phyloP scores from a whole-genome alignment of 768 basidiomycete genomes.

The Trametes sanguinea region DNA sequence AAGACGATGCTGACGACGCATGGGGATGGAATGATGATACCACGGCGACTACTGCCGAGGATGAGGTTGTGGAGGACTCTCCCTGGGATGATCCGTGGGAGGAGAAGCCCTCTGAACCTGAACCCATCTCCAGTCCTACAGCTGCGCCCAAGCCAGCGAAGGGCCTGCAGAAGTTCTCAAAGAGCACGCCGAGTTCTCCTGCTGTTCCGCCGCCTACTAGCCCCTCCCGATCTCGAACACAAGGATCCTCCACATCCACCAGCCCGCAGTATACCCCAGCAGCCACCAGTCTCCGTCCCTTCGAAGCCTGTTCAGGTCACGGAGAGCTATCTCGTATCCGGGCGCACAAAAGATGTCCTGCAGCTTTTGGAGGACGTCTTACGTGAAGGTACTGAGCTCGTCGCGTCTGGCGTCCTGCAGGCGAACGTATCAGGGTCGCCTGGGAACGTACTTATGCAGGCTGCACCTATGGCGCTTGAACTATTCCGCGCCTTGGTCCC shows the following conservation, averaged over 20 bases:
- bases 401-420: constrained; percentile 55
- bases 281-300: constrained; percentile 3
- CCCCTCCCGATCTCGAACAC: constrained; percentile 5
- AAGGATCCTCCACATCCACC: constrained; percentile 22
- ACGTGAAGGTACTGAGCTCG: constrained; percentile 66
- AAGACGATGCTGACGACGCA: constrained; percentile 39
- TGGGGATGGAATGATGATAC: constrained; percentile 79
- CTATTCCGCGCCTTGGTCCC: constrained; percentile 81
- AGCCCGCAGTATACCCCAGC: constrained; percentile 19
- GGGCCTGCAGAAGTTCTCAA: constrained; percentile 59
- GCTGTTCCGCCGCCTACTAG: constrained; percentile 16
- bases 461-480: constrained; percentile 69
- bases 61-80: constrained; percentile 50
- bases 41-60: constrained; percentile 31
- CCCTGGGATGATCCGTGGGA: constrained; percentile 61
- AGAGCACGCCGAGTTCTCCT: constrained; percentile 36
- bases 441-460: constrained; percentile 59
- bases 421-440: constrained; percentile 31
- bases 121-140: constrained; percentile 29
- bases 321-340: constrained; percentile 64
- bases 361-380: constrained; percentile 62
- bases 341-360: constrained; percentile 54
- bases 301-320: constrained; percentile 30
- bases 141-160: constrained; percentile 53
- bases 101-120: constrained; percentile 20